These are phyloP conservation scores for Wickerhamomyces bovis DNA, from an alignment of 805 yeast genomes.

Conservation along the genomic window DNA sequence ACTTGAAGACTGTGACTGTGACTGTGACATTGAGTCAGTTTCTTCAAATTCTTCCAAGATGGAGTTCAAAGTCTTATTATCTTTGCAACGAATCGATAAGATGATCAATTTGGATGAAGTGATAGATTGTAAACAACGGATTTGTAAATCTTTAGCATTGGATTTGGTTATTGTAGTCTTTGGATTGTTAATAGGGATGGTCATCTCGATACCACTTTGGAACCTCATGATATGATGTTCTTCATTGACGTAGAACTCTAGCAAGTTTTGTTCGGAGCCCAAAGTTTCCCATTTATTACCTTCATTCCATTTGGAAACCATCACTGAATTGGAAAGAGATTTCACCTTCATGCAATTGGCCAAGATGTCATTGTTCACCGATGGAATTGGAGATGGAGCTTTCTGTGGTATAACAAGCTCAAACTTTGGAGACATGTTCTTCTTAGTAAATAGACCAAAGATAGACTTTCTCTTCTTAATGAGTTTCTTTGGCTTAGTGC, in stretches of 20 bases:
- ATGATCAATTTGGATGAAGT: constrained; percentile 12
- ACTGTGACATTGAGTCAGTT: constrained; percentile 3
- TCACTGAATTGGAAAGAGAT: background rate
- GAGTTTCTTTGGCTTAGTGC: constrained; percentile 5
- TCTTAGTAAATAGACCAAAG: constrained; percentile 17
- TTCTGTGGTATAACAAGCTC: constrained; percentile 16
- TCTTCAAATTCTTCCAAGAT: constrained; percentile 13
- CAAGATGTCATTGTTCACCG: constrained; percentile 3
- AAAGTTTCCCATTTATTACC: constrained; percentile 19
- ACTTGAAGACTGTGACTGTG: background rate
- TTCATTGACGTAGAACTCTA: constrained; percentile 14
- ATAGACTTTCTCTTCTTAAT: constrained; percentile 19
- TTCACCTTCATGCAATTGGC: background rate
- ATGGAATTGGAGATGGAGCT: constrained; percentile 4
- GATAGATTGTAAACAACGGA: constrained; percentile 9
- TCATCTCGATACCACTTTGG: background rate
- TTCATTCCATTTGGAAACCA: constrained; percentile 17
- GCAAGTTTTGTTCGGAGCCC: constrained; percentile 13
- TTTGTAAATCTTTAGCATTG: constrained; percentile 13
- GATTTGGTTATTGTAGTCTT: constrained; percentile 7
- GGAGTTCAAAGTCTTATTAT: constrained; percentile 7
- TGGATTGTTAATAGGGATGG: constrained; percentile 7
- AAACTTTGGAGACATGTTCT: constrained; percentile 16
- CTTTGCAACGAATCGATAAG: constrained; percentile 18
- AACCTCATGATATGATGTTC: constrained; percentile 9